A percentile compares a stretch with the other conserved stretches of the same genome.
phyloP scores from a whole-genome alignment of 768 basidiomycete species.

The Multifurca ochricompacta region DNA sequence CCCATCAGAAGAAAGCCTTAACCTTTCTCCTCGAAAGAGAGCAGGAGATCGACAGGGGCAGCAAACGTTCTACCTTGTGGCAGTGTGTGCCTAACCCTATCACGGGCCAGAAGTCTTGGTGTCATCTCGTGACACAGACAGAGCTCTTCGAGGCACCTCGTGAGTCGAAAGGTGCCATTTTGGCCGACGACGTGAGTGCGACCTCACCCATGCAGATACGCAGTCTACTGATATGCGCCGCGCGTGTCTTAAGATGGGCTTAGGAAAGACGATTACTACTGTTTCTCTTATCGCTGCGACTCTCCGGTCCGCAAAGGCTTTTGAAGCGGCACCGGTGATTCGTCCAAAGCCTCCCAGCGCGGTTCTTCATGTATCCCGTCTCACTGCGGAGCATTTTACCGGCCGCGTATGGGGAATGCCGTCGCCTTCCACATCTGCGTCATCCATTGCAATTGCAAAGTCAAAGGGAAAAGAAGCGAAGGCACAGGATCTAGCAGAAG shows the following conservation, averaged over 20 bases:
- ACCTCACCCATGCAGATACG: not conserved
- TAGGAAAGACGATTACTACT: slow-evolving; percentile 95
- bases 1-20: slow-evolving; percentile 96
- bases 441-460: slow-evolving; percentile 32
- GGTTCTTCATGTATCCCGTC: slow-evolving; percentile 23
- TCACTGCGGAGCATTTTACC: slow-evolving; percentile 54
- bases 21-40: slow-evolving; percentile 91
- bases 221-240: not conserved
- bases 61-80: slow-evolving; percentile 67
- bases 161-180: slow-evolving; percentile 79
- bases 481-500: slow-evolving; percentile 62
- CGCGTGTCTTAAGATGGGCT: slow-evolving; percentile 69
- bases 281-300: slow-evolving; percentile 91
- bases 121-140: slow-evolving; percentile 76
- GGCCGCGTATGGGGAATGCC: slow-evolving; percentile 88
- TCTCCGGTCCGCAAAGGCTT: slow-evolving; percentile 60
- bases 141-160: slow-evolving; percentile 59
- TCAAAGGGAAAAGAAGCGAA: slow-evolving; percentile 60
- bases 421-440: slow-evolving; percentile 28
- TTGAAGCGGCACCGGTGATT: slow-evolving; percentile 43
- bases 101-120: slow-evolving; percentile 51
- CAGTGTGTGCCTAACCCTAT: slow-evolving; percentile 45
- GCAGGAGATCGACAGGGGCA: slow-evolving; percentile 54
- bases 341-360: slow-evolving; percentile 31
- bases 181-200: slow-evolving; percentile 88